Conservation (phyloP, 2,329 filamentous ascomycete genomes). For the Teratosphaeria viscida region DNA sequence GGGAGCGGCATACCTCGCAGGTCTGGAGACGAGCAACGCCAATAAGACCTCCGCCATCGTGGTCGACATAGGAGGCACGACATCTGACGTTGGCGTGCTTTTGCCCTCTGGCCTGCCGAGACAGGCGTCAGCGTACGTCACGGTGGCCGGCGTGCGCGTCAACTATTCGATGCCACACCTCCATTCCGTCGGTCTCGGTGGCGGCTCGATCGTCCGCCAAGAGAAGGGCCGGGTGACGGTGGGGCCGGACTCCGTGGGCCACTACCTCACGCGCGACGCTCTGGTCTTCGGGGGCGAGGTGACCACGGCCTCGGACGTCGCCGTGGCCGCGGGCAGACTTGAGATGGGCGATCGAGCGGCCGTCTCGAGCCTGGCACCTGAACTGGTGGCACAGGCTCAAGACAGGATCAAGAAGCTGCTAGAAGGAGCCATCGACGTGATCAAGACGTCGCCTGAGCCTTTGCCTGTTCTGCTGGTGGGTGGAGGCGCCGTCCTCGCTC, state of each 20-base stretch:
- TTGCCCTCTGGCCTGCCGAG: conserved; percentile 51
- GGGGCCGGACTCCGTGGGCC: conserved; percentile 49
- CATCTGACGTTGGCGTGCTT: conserved; percentile 51
- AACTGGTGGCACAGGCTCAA: conserved; percentile 15
- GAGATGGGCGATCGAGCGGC: conserved; percentile 16
- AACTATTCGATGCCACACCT: conserved; percentile 38
- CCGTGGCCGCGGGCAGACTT: conserved; percentile 25
- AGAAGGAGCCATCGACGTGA: conserved; percentile 43
- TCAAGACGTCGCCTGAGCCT: conserved; percentile 46
- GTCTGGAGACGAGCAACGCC: conserved; percentile 19
- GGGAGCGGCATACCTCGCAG: conserved; percentile 47
- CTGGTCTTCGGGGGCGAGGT: conserved; percentile 44
- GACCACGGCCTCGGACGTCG: conserved; percentile 45
- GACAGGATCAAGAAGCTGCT: conserved; percentile 37
- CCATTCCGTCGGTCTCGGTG: conserved; percentile 47
- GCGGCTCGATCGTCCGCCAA: conserved; percentile 37
- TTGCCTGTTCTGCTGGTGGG: conserved; percentile 47
- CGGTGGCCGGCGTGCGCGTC: conserved; percentile 50
- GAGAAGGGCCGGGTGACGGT: conserved; percentile 30
- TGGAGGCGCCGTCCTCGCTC: conserved; percentile 45
- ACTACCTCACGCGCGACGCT: conserved; percentile 39
- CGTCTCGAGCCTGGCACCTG: conserved; percentile 10
- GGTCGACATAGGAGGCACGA: conserved; percentile 57
- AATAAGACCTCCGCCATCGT: conserved; percentile 37
- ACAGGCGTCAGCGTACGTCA: conserved; percentile 50